Evolutionary conservation across 805 yeast species (phyloP), one percentile per base, ranked within the genome.

Genomic region (Lipomyces oligophaga): DNA sequence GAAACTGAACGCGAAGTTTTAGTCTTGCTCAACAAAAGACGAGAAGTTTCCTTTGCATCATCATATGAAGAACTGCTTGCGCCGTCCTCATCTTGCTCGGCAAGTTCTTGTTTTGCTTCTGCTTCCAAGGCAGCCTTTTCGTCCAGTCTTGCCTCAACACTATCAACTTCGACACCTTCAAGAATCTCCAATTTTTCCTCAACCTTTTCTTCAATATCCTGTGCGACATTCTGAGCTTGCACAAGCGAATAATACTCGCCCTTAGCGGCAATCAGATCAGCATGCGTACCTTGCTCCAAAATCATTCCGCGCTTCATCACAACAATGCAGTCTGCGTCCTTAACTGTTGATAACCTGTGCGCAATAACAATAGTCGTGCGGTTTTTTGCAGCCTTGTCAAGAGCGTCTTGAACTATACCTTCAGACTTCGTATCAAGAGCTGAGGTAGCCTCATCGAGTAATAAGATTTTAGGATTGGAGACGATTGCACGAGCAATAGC

Each of bases 391-490:
- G 63, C 63, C 21, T 53, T 49, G 36, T 63, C 59, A 44, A 80
- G 63, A 32, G 81, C 80, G 31, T 67, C 67, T 68, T 77, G 75
- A 32, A 80, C 81, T 4, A 78, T 70, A 49, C 78, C 79, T 59
- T 80, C 85, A 53, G 78, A 74, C 39, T 74, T 72, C 6, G 81
- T 74, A 60, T 80, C 85, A 35, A 80, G 65, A 0, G 84, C 84
- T 6, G 83, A 77, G 0, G 84, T 79, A 5, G 85, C 85, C 59
- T 80, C 85, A 58, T 80, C 85, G 36, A 80, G 64, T 13, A 80
- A 67, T 38, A 80, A 64, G 7, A 80, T 69, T 21, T 71, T 67
- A 3, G 85, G 85, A n/a, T 75, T 67, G 26, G 75, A 65, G 31
- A 80, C 68, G 36, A 80, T 63, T 0, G 83, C 77, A 50, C 85